These are phyloP conservation scores for Mucor plumbeus DNA, from an alignment of 371 early-diverging fungal species.

Conservation along the genomic window DNA sequence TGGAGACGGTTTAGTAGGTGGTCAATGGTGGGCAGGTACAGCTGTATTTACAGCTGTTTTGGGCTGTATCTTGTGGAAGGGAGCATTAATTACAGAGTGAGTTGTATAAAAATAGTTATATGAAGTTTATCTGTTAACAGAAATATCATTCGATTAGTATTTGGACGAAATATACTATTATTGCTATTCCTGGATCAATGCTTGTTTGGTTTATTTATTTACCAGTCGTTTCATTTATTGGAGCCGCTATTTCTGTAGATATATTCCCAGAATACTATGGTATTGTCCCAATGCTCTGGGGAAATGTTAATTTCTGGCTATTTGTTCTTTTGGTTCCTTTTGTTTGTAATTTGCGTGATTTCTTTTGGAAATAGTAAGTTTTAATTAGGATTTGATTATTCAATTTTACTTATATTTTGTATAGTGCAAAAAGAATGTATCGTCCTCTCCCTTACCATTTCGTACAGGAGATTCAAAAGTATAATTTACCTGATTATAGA, in stretches of 20 bases:
- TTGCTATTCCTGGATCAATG: conserved; percentile 87
- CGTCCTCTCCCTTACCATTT: conserved; percentile 87
- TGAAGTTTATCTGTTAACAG: neutral
- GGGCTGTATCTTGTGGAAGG: conserved; percentile 83
- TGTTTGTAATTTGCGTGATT: conserved; percentile 86
- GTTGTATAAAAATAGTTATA: conserved; percentile 17
- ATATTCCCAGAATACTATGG: conserved; percentile 80
- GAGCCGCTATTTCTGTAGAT: conserved; percentile 74
- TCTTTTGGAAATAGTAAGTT: conserved; percentile 90
- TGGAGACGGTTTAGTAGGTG: conserved; percentile 67
- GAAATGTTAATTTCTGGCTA: conserved; percentile 87
- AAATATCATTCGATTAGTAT: conserved; percentile 39
- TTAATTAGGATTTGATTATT: neutral
- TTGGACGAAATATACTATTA: conserved; percentile 87
- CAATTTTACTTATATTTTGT: conserved; percentile 6
- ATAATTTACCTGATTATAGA: conserved; percentile 97
- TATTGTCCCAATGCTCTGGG: conserved; percentile 76
- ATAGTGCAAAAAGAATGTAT: conserved; percentile 81
- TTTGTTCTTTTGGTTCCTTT: conserved; percentile 82
- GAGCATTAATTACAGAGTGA: conserved; percentile 82
- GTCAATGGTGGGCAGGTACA: conserved; percentile 83
- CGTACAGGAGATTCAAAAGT: conserved; percentile 97
- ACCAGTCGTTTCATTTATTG: conserved; percentile 84
- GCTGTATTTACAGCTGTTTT: conserved; percentile 82
- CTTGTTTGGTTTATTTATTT: conserved; percentile 86